Evolutionary conservation across 495 filamentous ascomycete genomes (phyloP), one percentile per base, ranked within the genome.

Genomic region (Neurospora sp.): DNA sequence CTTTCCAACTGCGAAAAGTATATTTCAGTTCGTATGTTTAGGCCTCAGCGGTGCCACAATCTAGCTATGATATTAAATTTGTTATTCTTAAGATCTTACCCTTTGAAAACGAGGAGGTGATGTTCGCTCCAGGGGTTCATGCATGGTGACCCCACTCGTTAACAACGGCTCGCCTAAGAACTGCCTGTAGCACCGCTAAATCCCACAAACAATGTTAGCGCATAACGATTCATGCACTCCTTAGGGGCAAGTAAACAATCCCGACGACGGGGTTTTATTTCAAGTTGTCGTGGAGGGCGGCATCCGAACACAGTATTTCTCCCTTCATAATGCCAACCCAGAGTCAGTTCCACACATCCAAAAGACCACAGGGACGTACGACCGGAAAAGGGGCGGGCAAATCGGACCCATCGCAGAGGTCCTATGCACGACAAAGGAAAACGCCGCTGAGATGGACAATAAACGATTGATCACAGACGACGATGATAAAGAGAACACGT

Each of bases 31-130:
- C 7, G 1, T 9, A 2, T 0, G 1, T 6, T 3, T 8, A 0
- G 6, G 7, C 0, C 1, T 8, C 0, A 6, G 1, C 1, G 2
- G 16, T 2, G 16, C 6, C 0, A 3, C 41, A 9, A n/a, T n/a
- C 3, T 2, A 2, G 0, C 5, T 44, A 0, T 2, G 41, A 9
- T 1, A 44, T n/a, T n/a, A 0, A 16, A 44, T 9, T 18, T n/a
- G 7, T n/a, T 44, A 9, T 18, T 1, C 2, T 44, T 16, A 1
- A 44, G 1, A 1, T n/a, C 1, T n/a, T n/a, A 8, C 42, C 4
- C 0, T n/a, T n/a, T 9, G 3, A n/a, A 0, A 0, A 46, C 10
- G 8, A 46, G 18, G 3, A 46, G 18, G 42, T 46, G 0, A 10
- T n/a, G 18, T n/a, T 46, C 18, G 18, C 18, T n/a, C 9, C 7